A percentile compares a stretch with the other conserved stretches of the same genome.
Conservation (phyloP, 139 green algal species). For the Yamagishiella unicocca region DNA sequence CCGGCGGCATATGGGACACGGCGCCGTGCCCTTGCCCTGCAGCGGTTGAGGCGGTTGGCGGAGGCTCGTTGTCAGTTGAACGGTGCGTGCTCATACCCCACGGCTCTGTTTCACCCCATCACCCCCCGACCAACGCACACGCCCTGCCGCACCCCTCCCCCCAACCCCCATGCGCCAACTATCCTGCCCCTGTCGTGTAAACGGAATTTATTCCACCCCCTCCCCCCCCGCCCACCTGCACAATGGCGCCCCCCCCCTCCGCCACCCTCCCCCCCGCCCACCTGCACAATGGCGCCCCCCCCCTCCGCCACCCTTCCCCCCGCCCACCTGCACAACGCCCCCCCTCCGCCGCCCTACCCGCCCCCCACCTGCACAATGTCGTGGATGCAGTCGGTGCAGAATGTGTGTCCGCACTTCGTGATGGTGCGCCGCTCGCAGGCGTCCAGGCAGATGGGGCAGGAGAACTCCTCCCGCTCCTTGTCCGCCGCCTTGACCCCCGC, state of each 20-base stretch:
- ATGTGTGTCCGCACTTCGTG: conserved; percentile 74
- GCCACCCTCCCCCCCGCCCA: neutral
- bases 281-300: neutral
- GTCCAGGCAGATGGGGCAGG: conserved; percentile 78
- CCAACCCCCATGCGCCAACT: too few species aligned
- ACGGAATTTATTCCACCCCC: too few species aligned
- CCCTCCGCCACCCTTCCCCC: neutral
- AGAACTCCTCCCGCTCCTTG: neutral
- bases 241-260: neutral
- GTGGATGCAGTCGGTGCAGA: conserved; percentile 71
- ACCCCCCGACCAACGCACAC: too few species aligned
- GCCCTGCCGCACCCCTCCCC: too few species aligned
- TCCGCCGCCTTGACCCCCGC: neutral
- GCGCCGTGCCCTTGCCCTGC: conserved; percentile 28
- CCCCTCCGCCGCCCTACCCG: neutral
- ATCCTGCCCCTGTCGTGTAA: too few species aligned
- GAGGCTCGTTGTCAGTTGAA: too few species aligned
- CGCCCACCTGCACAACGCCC: neutral
- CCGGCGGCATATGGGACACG: conserved; percentile 70
- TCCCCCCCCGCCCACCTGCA: neutral
- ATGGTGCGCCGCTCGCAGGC: conserved; percentile 49
- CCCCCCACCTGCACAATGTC: conserved; percentile 51
- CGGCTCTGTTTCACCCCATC: too few species aligned
- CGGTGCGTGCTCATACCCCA: too few species aligned
- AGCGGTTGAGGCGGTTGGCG: too few species aligned